Conservation (phyloP, 2,329 filamentous ascomycete genomes). For the Diplodia intermedia region DNA sequence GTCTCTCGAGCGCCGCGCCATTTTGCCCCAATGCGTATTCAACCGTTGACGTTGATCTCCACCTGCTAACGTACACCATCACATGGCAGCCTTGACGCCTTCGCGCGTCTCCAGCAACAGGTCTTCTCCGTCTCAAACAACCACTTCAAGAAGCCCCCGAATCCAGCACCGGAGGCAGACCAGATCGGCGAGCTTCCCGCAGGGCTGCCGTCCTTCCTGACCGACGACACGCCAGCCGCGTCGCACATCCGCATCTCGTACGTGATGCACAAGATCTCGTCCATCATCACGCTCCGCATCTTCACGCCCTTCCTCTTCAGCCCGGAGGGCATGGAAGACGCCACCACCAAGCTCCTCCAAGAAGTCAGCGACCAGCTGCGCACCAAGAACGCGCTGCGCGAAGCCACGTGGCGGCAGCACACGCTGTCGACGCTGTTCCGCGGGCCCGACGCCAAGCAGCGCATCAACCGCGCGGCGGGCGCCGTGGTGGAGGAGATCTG, state of each 20-base stretch:
- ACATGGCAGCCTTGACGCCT: conserved; percentile 56
- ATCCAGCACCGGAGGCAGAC: conserved; percentile 56
- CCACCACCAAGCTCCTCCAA: conserved; percentile 51
- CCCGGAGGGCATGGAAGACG: conserved; percentile 51
- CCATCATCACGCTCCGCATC: conserved; percentile 62
- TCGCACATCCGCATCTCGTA: conserved; percentile 62
- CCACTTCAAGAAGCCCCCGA: conserved; percentile 60
- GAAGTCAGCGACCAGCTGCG: conserved; percentile 64
- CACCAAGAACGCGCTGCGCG: conserved; percentile 62
- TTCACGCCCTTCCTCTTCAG: conserved; percentile 66
- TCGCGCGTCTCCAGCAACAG: conserved; percentile 59
- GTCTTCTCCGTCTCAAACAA: conserved; percentile 60
- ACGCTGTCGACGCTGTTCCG: conserved; percentile 65
- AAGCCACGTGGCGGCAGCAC: conserved; percentile 65
- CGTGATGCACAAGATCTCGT: conserved; percentile 63
- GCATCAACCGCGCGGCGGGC: conserved; percentile 62
- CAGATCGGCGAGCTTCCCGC: conserved; percentile 60
- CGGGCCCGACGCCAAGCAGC: conserved; percentile 62
- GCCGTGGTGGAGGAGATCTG: conserved; percentile 65
- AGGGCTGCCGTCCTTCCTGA: conserved; percentile 60
- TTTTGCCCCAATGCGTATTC: background rate
- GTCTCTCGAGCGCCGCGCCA: background rate
- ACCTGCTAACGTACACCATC: background rate
- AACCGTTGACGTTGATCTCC: background rate
- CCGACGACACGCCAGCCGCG: conserved; percentile 58